A percentile compares a stretch with the other conserved stretches of the same genome.
Evolutionary conservation across 169 alveolate species (phyloP).

Genomic region (Plasmodium fragile): DNA sequence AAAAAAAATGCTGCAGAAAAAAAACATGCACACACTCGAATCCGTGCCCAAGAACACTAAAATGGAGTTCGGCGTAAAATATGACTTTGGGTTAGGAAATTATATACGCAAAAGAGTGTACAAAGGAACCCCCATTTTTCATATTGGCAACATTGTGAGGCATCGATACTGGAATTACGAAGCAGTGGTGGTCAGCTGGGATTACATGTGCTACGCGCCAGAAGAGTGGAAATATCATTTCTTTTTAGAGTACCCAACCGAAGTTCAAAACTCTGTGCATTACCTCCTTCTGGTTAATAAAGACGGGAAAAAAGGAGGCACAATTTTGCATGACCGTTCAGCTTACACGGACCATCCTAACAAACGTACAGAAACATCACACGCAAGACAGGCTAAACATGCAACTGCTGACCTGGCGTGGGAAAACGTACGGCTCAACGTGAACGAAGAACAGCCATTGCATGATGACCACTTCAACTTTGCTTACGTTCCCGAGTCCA

Average conservation of each 20-base stretch:
- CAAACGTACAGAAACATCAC: background rate
- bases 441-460: background rate
- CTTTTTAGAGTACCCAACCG: conserved; percentile 51
- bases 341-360: background rate
- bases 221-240: conserved; percentile 55
- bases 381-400: background rate
- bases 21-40: conserved; percentile 29
- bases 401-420: background rate
- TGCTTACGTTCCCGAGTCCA: conserved; percentile 76
- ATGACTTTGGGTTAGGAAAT: conserved; percentile 74
- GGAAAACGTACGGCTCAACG: background rate
- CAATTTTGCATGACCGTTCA: background rate
- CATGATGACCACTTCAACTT: conserved; percentile 47
- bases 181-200: conserved; percentile 76
- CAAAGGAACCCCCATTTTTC: conserved; percentile 64
- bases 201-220: conserved; percentile 65
- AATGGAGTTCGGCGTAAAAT: conserved; percentile 52
- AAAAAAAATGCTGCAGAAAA: conserved; percentile 22
- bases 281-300: conserved; percentile 62
- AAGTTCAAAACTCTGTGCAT: conserved; percentile 45
- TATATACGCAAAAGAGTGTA: conserved; percentile 67
- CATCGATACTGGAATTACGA: conserved; percentile 75
- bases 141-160: conserved; percentile 73
- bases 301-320: background rate
- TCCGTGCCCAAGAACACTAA: conserved; percentile 37